These are phyloP conservation scores for Nissolia schottii DNA, from an alignment of 306 rosid species.

Conservation along the genomic window DNA sequence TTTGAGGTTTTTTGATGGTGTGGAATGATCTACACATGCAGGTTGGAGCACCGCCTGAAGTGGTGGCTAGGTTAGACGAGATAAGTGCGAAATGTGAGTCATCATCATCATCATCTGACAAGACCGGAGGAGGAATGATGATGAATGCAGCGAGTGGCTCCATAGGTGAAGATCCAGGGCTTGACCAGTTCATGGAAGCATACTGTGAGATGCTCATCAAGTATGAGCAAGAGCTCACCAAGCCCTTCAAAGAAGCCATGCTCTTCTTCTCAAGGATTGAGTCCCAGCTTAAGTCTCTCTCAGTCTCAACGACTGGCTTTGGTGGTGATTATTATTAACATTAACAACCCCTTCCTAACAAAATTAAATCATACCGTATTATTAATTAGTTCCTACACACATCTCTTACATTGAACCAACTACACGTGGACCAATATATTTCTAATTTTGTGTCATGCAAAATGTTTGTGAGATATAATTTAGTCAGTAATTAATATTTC, in stretches of 20 bases:
- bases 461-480: neutral
- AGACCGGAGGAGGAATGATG: constrained; percentile 20
- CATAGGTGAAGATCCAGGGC: constrained; percentile 51
- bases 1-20: neutral
- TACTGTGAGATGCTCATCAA: constrained; percentile 96
- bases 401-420: neutral
- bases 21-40: neutral
- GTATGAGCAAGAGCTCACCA: constrained; percentile 88
- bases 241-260: constrained; percentile 97
- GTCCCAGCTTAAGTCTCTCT: constrained; percentile 75
- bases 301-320: constrained; percentile 56
- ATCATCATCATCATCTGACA: constrained; percentile 22
- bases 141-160: too few species aligned
- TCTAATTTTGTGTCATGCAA: too few species aligned
- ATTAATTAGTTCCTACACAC: constrained; percentile 5
- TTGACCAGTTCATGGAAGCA: constrained; percentile 99
- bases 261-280: constrained; percentile 73
- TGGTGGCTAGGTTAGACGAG: constrained; percentile 77
- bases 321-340: constrained; percentile 72
- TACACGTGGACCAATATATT: too few species aligned
- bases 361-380: neutral
- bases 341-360: too few species aligned
- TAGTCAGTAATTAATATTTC: too few species aligned
- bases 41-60: constrained; percentile 98
- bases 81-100: constrained; percentile 46